Conservation (phyloP, 2,329 filamentous ascomycete species). For the Sporothrix variecibatus region DNA sequence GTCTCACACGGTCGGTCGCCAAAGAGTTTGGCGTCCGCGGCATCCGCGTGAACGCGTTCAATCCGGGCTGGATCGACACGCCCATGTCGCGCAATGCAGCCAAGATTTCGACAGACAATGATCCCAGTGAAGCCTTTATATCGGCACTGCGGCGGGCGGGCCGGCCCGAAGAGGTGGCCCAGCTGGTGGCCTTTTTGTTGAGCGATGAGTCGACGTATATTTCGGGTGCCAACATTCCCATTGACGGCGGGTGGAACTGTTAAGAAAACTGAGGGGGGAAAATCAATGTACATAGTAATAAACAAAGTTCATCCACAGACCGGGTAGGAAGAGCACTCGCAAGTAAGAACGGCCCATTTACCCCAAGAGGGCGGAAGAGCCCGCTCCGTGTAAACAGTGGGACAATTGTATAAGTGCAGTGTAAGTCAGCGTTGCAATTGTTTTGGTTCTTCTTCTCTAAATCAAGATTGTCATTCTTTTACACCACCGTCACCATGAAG, state of each 20-base stretch:
- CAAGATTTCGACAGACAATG: not conserved
- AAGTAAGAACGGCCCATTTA: not conserved
- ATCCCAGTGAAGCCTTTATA: not conserved
- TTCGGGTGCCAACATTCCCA: constrained; percentile 3
- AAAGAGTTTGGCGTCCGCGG: not conserved
- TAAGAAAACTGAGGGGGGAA: not conserved
- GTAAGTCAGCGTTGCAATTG: not conserved
- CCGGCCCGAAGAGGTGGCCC: not conserved
- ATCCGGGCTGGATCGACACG: constrained; percentile 1
- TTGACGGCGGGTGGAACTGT: not conserved
- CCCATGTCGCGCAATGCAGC: not conserved
- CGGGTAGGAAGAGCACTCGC: not conserved
- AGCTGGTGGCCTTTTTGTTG: not conserved
- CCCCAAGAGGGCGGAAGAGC: not conserved
- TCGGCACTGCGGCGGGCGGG: not conserved
- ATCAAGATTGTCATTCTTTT: not conserved
- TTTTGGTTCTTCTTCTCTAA: not conserved
- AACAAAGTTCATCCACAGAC: not conserved
- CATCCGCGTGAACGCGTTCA: not conserved
- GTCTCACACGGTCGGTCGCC: not conserved
- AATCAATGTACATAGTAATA: not conserved
- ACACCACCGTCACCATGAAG: not conserved
- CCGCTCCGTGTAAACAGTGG: not conserved
- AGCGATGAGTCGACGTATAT: not conserved
- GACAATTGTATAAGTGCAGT: not conserved